Percentiles rank a stretch among this genome's conserved stretches.
Conservation (phyloP, 2,329 filamentous ascomycete genomes). For the Akanthomyces uredinophilus region DNA sequence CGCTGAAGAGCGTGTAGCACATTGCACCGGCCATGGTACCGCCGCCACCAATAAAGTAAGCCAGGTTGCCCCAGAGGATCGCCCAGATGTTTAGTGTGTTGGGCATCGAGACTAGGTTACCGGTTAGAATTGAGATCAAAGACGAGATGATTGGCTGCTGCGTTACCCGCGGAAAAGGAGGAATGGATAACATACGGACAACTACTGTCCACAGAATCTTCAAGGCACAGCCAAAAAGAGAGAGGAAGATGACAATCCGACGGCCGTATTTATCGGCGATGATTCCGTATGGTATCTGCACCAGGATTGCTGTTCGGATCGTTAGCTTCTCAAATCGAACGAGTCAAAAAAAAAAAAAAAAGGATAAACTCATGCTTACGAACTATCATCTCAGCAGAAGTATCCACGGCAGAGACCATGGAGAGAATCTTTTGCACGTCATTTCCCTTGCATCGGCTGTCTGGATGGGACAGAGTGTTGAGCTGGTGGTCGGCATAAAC, state of each 20-base stretch:
- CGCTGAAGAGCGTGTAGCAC: slow-evolving; percentile 41
- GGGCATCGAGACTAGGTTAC: slow-evolving; percentile 30
- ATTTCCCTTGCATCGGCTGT: slow-evolving; percentile 44
- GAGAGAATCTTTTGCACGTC: slow-evolving; percentile 48
- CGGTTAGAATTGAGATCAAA: slow-evolving; percentile 3
- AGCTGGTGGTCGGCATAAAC: slow-evolving; percentile 39
- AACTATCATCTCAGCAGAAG: slow-evolving; percentile 42
- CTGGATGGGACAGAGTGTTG: slow-evolving; percentile 24
- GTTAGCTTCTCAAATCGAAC: not conserved
- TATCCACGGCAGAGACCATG: slow-evolving; percentile 43
- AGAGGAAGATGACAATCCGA: slow-evolving; percentile 34
- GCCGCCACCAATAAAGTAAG: slow-evolving; percentile 39
- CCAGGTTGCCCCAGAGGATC: slow-evolving; percentile 29
- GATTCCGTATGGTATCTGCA: slow-evolving; percentile 42
- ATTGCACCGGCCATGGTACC: slow-evolving; percentile 35
- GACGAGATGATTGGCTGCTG: not conserved
- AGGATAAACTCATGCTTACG: slow-evolving; percentile 27
- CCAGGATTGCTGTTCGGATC: slow-evolving; percentile 30
- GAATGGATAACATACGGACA: slow-evolving; percentile 28
- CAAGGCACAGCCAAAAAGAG: slow-evolving; percentile 28
- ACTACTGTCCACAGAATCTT: slow-evolving; percentile 26
- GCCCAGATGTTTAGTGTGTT: slow-evolving; percentile 37
- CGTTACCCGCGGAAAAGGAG: not conserved
- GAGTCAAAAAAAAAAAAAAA: not conserved
- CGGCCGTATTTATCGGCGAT: slow-evolving; percentile 44